Percentiles rank a stretch among this genome's conserved stretches.
Evolutionary conservation across 208 protist genomes (phyloP).

Genomic region (Crithidia sp.): DNA sequence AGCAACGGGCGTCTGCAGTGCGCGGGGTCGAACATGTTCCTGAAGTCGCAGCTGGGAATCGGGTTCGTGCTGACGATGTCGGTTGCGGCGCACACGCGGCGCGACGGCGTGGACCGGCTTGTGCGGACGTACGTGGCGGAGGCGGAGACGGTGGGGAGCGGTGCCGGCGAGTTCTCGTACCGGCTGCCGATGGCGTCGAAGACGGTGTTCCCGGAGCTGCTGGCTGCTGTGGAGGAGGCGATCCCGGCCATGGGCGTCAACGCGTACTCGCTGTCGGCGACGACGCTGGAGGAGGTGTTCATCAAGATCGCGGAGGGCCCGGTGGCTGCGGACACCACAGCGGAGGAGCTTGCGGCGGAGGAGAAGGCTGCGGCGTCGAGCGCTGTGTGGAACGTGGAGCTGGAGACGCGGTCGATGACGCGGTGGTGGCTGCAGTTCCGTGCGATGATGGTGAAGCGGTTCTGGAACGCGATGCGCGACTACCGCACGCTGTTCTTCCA

Average conservation of each 20-base stretch:
- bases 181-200: conserved; percentile 57
- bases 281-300: conserved; percentile 84
- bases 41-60: too few relatives aligned
- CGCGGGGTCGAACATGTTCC: too few relatives aligned
- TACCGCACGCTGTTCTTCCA: too few relatives aligned
- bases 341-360: conserved; percentile 6
- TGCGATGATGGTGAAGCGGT: too few relatives aligned
- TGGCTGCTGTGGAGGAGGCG: conserved; percentile 47
- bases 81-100: too few relatives aligned
- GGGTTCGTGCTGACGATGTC: too few relatives aligned
- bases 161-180: conserved; percentile 14
- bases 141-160: too few relatives aligned
- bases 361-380: conserved; percentile 15
- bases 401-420: conserved; percentile 19
- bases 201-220: conserved; percentile 43
- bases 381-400: conserved; percentile 45
- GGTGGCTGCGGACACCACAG: background rate
- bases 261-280: conserved; percentile 63
- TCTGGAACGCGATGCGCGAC: too few relatives aligned
- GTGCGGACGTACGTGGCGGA: too few relatives aligned
- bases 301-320: conserved; percentile 47
- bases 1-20: too few relatives aligned
- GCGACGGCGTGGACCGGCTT: too few relatives aligned
- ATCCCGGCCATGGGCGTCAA: conserved; percentile 37
- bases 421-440: background rate